Evolutionary conservation across 345 rosid species (phyloP).

Genomic region (Brassica incana): DNA sequence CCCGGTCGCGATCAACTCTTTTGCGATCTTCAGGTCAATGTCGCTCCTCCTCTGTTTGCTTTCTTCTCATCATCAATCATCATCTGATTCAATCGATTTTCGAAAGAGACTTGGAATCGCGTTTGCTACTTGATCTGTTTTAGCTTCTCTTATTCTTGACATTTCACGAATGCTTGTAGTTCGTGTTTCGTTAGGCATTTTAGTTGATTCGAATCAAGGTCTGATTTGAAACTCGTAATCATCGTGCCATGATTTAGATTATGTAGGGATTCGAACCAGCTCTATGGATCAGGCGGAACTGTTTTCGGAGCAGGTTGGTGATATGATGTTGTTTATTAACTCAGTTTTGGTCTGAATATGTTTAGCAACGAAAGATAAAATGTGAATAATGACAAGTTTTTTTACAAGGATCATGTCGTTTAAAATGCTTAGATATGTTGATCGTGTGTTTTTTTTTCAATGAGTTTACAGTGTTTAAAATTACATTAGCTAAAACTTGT

Average conservation of each 20-base stretch:
- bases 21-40: slow-evolving; percentile 23
- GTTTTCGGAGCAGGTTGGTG: slow-evolving; percentile 68
- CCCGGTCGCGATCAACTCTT: not conserved
- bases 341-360: not conserved
- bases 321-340: not conserved
- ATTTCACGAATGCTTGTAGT: slow-evolving; percentile 19
- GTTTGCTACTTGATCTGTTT: not conserved
- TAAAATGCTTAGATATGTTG: not conserved
- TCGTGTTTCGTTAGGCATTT: slow-evolving; percentile 17
- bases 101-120: not conserved
- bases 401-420: not conserved
- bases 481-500: too few relatives aligned
- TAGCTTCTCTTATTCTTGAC: not conserved
- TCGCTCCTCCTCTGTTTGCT: not conserved
- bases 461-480: not conserved
- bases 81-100: slow-evolving; percentile 6
- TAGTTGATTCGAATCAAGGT: not conserved
- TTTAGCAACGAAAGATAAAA: not conserved
- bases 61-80: not conserved
- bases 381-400: not conserved
- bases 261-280: slow-evolving; percentile 35
- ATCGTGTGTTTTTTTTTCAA: not conserved
- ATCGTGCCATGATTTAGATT: not conserved
- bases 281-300: slow-evolving; percentile 77
- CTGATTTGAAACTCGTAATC: not conserved